phyloP scores from a whole-genome alignment of 2,329 filamentous ascomycete genomes.

The Diaporthe citriasiana region DNA sequence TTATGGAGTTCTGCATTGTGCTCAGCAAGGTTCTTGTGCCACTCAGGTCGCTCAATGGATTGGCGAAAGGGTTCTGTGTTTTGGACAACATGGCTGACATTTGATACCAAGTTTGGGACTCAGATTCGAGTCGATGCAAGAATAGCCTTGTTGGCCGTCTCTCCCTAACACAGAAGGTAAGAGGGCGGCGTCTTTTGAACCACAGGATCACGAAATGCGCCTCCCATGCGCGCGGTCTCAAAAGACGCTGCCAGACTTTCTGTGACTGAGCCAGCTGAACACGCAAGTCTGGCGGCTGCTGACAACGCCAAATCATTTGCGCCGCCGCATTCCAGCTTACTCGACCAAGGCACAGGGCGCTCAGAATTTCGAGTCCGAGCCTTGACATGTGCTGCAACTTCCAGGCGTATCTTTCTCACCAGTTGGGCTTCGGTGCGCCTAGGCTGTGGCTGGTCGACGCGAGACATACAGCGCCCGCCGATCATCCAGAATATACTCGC shows the following conservation, averaged over 20 bases:
- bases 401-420: not conserved
- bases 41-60: not conserved
- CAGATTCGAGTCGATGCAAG: not conserved
- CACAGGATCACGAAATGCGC: not conserved
- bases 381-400: not conserved
- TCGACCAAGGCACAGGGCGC: not conserved
- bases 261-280: not conserved
- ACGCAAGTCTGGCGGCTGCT: not conserved
- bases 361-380: not conserved
- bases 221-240: not conserved
- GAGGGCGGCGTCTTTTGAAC: not conserved
- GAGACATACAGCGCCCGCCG: not conserved
- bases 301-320: not conserved
- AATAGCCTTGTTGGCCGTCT: not conserved
- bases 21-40: not conserved
- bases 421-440: not conserved
- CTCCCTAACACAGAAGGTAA: not conserved
- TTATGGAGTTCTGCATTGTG: not conserved
- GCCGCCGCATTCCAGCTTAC: not conserved
- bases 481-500: not conserved
- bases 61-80: not conserved
- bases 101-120: not conserved
- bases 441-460: not conserved
- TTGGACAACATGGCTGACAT: not conserved
- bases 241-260: not conserved